Evolutionary conservation across 2,329 filamentous ascomycete species (phyloP), one percentile per base, ranked within the genome.

Genomic region (Knoxdaviesia proteae): DNA sequence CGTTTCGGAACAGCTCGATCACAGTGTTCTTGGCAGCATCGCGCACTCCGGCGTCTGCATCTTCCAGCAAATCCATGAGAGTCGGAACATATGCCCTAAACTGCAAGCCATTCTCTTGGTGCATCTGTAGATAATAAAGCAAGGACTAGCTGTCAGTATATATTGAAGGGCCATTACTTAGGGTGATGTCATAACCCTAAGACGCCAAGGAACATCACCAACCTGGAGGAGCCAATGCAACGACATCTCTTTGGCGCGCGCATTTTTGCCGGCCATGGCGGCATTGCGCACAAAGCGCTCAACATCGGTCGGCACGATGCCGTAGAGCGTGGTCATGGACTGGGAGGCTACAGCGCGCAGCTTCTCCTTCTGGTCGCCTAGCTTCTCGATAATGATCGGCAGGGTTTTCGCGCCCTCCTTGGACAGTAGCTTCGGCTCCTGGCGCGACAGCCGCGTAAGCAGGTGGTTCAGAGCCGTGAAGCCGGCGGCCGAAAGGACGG

Each of bases 391-490:
- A 43, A 94, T 68, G 39, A 87, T 58, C 4, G 83, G 74, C 47
- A 90, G 69, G 6, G 86, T 77, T 48, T 74, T 69, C 41, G 71
- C 69, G 3, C 77, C 77, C 56, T 93, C 71, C 49, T 80, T 78
- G 46, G 74, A 62, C 46, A 86, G 64, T 48, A 74, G 67, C 54
- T 80, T 80, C 47, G 84, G 77, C 44, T 92, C 82, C 61, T 94
- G 88, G 45, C 88, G 77, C 47, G 77, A 79, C 46, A 94, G 67
- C 45, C 88, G 78, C 56, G 88, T 92, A 51, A 93, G 67, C 49
- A 94, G 71, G 58, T 94, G 87, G 50, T 80, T 83, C 46, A 94
- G 72, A 3, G 84, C 84, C 4, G 84, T 88, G 58, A 94, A 88
- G 45, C 83, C 86, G 42, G 84, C 81, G 45, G 82, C 80, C 49